Conservation (phyloP, 192 early-diverging fungal genomes). For the Coemansia sp. region DNA sequence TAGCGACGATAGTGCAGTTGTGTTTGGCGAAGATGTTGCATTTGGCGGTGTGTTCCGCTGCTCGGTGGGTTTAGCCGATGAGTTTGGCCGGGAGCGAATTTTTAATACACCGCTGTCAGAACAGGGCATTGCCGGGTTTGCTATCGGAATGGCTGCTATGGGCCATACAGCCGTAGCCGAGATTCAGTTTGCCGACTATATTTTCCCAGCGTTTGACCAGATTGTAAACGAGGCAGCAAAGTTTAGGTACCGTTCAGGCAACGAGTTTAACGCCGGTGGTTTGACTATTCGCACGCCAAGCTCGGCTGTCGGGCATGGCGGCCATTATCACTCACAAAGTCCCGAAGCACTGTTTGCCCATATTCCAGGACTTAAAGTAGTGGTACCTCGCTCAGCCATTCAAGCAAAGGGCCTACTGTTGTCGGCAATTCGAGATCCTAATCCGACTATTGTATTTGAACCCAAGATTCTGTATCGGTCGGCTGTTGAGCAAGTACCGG, state of each 20-base stretch:
- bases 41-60: constrained; percentile 98
- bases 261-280: constrained; percentile 84
- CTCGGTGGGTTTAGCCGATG: constrained; percentile 85
- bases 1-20: constrained; percentile 84
- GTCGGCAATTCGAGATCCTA: constrained; percentile 84
- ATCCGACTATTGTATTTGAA: constrained; percentile 95
- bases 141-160: constrained; percentile 88
- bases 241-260: constrained; percentile 94
- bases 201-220: constrained; percentile 98
- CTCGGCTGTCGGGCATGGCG: constrained; percentile 95
- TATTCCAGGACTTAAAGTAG: constrained; percentile 89
- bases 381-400: constrained; percentile 87
- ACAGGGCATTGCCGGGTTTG: constrained; percentile 95
- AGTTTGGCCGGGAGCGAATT: constrained; percentile 87
- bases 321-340: constrained; percentile 91
- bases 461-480: constrained; percentile 95
- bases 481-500: constrained; percentile 92
- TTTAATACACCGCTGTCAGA: constrained; percentile 97
- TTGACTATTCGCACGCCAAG: constrained; percentile 88
- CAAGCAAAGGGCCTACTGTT: constrained; percentile 94
- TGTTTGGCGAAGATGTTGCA: constrained; percentile 97
- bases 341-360: constrained; percentile 97
- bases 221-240: constrained; percentile 97
- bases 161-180: constrained; percentile 97
- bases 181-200: constrained; percentile 99